These are phyloP conservation scores for Chaetothyriales sp. DNA, from an alignment of 2,329 filamentous ascomycete genomes.

Conservation along the genomic window DNA sequence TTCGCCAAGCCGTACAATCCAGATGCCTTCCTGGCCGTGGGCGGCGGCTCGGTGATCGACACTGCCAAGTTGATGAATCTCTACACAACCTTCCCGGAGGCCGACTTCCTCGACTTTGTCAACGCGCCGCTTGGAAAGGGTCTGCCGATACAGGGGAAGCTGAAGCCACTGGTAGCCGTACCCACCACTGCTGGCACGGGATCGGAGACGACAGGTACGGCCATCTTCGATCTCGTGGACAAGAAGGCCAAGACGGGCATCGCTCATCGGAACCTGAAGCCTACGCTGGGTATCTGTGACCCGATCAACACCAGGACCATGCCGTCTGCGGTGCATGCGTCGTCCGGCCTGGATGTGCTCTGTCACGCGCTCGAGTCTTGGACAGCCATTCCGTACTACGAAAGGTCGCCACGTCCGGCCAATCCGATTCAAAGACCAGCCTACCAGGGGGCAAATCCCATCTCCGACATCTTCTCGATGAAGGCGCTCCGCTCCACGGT, in stretches of 20 bases:
- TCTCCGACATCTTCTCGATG: slow-evolving; percentile 91
- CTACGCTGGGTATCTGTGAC: slow-evolving; percentile 75
- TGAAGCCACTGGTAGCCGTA: slow-evolving; percentile 67
- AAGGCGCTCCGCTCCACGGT: slow-evolving; percentile 70
- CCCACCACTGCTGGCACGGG: slow-evolving; percentile 79
- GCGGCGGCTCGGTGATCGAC: slow-evolving; percentile 88
- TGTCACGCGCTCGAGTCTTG: slow-evolving; percentile 93
- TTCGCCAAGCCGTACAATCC: slow-evolving; percentile 68
- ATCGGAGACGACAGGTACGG: slow-evolving; percentile 91
- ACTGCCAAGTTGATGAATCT: slow-evolving; percentile 98
- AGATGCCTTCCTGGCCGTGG: slow-evolving; percentile 87
- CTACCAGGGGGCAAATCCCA: slow-evolving; percentile 95
- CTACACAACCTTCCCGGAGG: slow-evolving; percentile 79
- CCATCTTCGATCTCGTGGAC: slow-evolving; percentile 88
- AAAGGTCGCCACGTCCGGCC: slow-evolving; percentile 66
- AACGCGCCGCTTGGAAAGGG: slow-evolving; percentile 88
- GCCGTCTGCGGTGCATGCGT: slow-evolving; percentile 85
- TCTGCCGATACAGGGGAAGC: slow-evolving; percentile 53
- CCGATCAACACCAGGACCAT: slow-evolving; percentile 90
- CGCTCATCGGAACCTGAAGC: slow-evolving; percentile 88
- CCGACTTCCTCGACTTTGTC: slow-evolving; percentile 93
- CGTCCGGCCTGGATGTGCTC: slow-evolving; percentile 83
- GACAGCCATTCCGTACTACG: slow-evolving; percentile 90
- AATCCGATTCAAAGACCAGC: slow-evolving; percentile 87
- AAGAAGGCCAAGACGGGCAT: slow-evolving; percentile 91